These are phyloP conservation scores for Diddensiella caesifluorescens DNA, from an alignment of 805 yeast species.

Conservation along the genomic window DNA sequence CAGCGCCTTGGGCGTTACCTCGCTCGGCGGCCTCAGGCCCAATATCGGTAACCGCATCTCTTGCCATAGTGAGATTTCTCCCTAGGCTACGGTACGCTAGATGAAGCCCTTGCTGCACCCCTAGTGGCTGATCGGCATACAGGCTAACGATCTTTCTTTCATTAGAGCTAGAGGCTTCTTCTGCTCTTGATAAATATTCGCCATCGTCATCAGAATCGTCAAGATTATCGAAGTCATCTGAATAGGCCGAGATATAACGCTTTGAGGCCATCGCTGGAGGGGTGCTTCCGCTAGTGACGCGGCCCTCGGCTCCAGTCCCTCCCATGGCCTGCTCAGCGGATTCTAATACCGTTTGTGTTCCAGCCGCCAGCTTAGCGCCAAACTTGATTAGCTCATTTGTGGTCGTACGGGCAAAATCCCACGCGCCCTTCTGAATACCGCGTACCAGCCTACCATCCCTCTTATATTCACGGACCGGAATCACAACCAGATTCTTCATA, in stretches of 20 bases:
- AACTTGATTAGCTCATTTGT: conserved; percentile 73
- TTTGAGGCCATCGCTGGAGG: conserved; percentile 1
- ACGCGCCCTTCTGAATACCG: conserved; percentile 70
- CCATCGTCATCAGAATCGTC: conserved; percentile 19
- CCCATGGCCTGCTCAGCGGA: conserved; percentile 74
- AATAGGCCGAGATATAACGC: conserved; percentile 22
- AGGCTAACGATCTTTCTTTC: conserved; percentile 48
- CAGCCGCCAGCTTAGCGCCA: conserved; percentile 82
- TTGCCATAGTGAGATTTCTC: conserved; percentile 60
- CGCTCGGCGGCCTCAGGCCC: conserved; percentile 58
- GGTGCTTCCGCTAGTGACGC: conserved; percentile 25
- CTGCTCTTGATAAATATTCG: neutral
- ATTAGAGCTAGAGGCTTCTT: neutral
- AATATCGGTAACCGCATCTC: conserved; percentile 54
- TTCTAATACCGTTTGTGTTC: conserved; percentile 78
- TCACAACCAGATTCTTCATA: conserved; percentile 61
- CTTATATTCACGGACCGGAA: conserved; percentile 69
- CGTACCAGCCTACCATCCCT: conserved; percentile 66
- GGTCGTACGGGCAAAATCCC: conserved; percentile 67
- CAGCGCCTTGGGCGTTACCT: conserved; percentile 56
- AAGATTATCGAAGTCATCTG: conserved; percentile 20
- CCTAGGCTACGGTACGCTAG: conserved; percentile 73
- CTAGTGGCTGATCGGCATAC: conserved; percentile 79
- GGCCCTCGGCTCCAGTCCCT: conserved; percentile 57
- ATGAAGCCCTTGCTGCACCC: conserved; percentile 62